Base-by-base conservation (phyloP, 129 eudicot genomes). In the Solidago caesia region DNA sequence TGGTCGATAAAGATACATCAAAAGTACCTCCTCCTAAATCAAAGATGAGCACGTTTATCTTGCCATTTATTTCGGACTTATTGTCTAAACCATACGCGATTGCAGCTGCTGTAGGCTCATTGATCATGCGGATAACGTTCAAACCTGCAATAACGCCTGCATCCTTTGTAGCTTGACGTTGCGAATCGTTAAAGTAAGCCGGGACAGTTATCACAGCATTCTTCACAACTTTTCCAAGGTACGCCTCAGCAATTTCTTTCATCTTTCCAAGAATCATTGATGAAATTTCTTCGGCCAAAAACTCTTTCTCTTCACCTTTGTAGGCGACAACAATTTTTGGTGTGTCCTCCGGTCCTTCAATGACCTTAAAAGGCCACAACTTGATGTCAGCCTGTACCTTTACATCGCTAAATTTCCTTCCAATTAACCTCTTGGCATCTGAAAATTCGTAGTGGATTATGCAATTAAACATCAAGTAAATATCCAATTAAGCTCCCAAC, bases 101-200 rank as follows among this genome's bases (percentile, higher is more conserved):
- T 43, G 82, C 82, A 14, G 82, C 77, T 25, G 82, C 77, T 3
- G 72, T 78, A 9, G 82, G 82, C 60, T 78, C 82, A 2, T 71
- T 78, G 59, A 78, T 78, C 60, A 78, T 47, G 1, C 51, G 70
- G 0, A 77, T 61, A 13, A 77, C 43, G 43, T 68, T 69, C 14
- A 77, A 21, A 1, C 81, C 81, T n/a, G 75, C 81, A 59, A 77
- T 77, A 11, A 52, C 2, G 1, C 81, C 75, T 2, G 75, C 81
- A 48, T 77, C 81, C 25, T 77, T 77, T 12, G 81, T 77, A 25
- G 81, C 81, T 59, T 69, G 81, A 16, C 81, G 81, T 60, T 77
- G 81, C 2, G 75, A 68, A 39, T 77, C 75, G 7, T 77, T 77
- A 5, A 69, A 77, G 51, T 69, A 77, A 11, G 81, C 81, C 0